Evolutionary conservation across 179 eudicot species (phyloP).

Genomic region (Monotropa hypopitys): DNA sequence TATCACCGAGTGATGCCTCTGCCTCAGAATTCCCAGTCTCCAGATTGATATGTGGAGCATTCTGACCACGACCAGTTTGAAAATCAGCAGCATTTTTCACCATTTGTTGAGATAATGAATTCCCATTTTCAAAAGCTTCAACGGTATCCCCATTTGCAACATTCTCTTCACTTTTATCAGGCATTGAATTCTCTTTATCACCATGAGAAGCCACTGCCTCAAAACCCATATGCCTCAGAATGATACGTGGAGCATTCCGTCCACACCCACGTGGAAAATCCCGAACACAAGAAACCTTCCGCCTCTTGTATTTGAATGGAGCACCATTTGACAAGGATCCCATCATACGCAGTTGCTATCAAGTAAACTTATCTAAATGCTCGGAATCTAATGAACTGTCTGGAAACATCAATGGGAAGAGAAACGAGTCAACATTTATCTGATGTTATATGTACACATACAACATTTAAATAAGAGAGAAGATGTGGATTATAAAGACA

Average conservation of each 20-base stretch:
- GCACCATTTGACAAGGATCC: slow-evolving; percentile 5
- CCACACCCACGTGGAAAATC: slow-evolving; percentile 61
- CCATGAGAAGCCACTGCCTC: too few relatives aligned
- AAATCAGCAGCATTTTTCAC: background rate
- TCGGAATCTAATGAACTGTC: too few relatives aligned
- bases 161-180: too few relatives aligned
- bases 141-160: too few relatives aligned
- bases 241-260: slow-evolving; percentile 11
- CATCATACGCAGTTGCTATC: slow-evolving; percentile 9
- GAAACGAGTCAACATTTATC: too few relatives aligned
- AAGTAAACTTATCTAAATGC: background rate
- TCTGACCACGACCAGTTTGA: too few relatives aligned
- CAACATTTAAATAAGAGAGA: too few relatives aligned
- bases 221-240: too few relatives aligned
- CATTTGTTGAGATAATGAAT: background rate
- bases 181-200: too few relatives aligned
- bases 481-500: too few relatives aligned
- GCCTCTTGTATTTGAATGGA: slow-evolving; percentile 34
- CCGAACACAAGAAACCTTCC: slow-evolving; percentile 47
- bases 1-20: slow-evolving; percentile 2
- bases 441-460: too few relatives aligned
- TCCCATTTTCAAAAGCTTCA: slow-evolving; percentile 8
- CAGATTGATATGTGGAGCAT: background rate
- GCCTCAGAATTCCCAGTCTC: background rate
- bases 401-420: too few relatives aligned